A percentile compares a stretch with the other conserved stretches of the same genome.
Conservation (phyloP, 2,329 filamentous ascomycete genomes). For the Sporothrix sp. region DNA sequence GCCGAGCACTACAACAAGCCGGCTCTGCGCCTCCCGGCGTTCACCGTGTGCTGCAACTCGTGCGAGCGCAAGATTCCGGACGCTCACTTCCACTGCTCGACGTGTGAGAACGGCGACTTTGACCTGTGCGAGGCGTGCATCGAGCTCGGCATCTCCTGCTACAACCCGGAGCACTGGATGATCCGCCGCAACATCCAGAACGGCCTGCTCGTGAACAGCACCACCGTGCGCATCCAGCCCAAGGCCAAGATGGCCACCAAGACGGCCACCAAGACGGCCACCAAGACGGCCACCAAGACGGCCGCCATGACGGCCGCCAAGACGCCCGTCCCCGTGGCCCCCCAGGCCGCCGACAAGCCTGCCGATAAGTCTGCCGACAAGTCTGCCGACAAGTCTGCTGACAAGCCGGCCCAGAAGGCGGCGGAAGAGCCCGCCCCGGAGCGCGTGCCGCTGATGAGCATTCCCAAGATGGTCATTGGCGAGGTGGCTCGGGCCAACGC, state of each 20-base stretch:
- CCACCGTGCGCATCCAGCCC: constrained; percentile 67
- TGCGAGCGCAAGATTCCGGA: constrained; percentile 72
- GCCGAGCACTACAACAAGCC: no score
- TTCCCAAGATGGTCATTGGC: no score
- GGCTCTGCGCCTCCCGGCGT: constrained; percentile 32
- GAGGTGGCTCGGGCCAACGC: no score
- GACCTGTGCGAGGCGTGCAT: constrained; percentile 82
- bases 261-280: not conserved
- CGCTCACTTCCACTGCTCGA: constrained; percentile 87
- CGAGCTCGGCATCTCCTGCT: constrained; percentile 64
- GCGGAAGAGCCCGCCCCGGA: not conserved
- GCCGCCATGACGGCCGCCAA: no score
- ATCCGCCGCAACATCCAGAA: constrained; percentile 80
- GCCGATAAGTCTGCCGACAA: not conserved
- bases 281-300: no score
- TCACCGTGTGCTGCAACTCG: constrained; percentile 88
- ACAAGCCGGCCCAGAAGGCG: no score
- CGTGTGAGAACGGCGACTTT: constrained; percentile 87
- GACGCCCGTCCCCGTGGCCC: no score
- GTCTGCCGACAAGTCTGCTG: not conserved
- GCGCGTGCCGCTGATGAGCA: no score
- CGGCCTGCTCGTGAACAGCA: constrained; percentile 73
- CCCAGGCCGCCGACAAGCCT: constrained; percentile 2
- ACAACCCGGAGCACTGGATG: constrained; percentile 76
- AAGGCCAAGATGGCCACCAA: constrained; percentile 40